Evolutionary conservation across 305 asterid species (phyloP).

Genomic region (Rubia peregrina): DNA sequence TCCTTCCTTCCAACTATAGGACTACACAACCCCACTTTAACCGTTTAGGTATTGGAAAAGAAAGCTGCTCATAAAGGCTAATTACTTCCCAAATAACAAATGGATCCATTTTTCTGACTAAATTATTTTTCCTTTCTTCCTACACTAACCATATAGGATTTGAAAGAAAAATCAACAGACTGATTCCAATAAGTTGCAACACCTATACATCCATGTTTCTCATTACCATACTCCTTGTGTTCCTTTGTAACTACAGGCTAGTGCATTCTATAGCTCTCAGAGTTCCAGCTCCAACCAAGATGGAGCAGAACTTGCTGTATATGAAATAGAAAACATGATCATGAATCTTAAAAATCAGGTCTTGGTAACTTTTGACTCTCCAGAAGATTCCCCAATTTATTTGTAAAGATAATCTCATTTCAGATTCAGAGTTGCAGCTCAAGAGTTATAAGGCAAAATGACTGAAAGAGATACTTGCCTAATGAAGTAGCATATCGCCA

Average conservation of each 20-base stretch:
- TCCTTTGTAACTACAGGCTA: background rate
- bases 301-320: background rate
- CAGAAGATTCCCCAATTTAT: background rate
- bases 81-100: background rate
- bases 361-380: background rate
- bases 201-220: background rate
- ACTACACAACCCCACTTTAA: background rate
- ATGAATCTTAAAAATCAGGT: background rate
- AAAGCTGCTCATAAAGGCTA: conserved; percentile 7
- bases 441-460: background rate
- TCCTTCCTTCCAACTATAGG: background rate
- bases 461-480: conserved; percentile 39
- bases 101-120: background rate
- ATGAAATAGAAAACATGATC: background rate
- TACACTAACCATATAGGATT: too few relatives aligned
- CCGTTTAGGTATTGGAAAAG: conserved; percentile 9
- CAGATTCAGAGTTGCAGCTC: background rate
- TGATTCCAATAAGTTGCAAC: background rate
- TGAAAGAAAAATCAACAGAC: background rate
- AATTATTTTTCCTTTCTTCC: too few relatives aligned
- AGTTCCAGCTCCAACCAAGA: background rate
- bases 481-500: conserved; percentile 49
- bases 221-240: too few relatives aligned
- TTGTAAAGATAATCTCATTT: background rate
- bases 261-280: background rate